Evolutionary conservation across 2,329 filamentous ascomycete genomes (phyloP).

Genomic region (Diaporthe citri): DNA sequence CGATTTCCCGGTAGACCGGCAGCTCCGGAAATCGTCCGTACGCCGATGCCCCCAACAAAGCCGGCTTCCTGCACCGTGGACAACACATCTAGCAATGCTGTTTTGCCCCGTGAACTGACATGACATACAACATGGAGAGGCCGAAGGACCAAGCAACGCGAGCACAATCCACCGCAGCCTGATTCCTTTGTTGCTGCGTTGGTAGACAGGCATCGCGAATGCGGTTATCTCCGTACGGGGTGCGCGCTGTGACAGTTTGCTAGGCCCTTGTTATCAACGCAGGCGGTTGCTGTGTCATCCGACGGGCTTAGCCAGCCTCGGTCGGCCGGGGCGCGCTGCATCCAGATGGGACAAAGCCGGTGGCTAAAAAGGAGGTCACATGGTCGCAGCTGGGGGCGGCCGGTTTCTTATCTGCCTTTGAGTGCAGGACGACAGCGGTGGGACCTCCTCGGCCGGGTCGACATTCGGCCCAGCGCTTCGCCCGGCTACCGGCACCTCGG

Average conservation of each 20-base stretch:
- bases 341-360: slow-evolving; percentile 14
- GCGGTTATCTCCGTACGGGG: not conserved
- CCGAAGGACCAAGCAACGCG: not conserved
- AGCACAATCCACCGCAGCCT: no score
- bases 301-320: slow-evolving; percentile 2
- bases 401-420: slow-evolving; percentile 3
- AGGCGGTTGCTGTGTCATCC: not conserved
- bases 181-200: not conserved
- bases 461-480: slow-evolving; percentile 27
- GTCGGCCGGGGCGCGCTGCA: not conserved
- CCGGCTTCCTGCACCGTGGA: not conserved
- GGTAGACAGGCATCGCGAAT: not conserved
- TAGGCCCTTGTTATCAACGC: not conserved
- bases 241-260: not conserved
- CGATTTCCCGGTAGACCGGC: not conserved
- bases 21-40: slow-evolving; percentile 7
- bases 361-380: slow-evolving; percentile 12
- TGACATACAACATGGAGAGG: not conserved
- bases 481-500: slow-evolving; percentile 11
- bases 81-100: not conserved
- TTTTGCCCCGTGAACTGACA: not conserved
- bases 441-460: slow-evolving; percentile 16
- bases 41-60: not conserved
- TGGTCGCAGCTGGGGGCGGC: slow-evolving; percentile 9
- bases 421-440: not conserved